These are phyloP conservation scores for Globisporangium okanoganense DNA, from an alignment of 352 stramenopile species.

Conservation along the genomic window DNA sequence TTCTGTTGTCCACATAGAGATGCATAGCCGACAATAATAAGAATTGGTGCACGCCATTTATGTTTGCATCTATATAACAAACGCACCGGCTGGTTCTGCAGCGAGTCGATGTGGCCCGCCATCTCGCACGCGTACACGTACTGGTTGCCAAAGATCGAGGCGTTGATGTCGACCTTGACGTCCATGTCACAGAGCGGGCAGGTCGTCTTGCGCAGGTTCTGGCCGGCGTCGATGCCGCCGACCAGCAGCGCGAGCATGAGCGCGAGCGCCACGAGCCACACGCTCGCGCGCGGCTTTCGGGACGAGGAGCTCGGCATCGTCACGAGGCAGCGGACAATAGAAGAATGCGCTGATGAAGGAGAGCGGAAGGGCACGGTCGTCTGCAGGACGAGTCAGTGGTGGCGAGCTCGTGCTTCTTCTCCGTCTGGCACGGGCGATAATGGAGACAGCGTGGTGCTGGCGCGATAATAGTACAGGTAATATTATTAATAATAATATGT, in stretches of 20 bases:
- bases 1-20: slow-evolving; percentile 15
- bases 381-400: too few species aligned
- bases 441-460: slow-evolving; percentile 1
- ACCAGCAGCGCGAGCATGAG: slow-evolving; percentile 24
- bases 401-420: not conserved
- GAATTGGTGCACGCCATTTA: slow-evolving; percentile 2
- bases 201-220: slow-evolving; percentile 53
- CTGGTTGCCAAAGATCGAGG: slow-evolving; percentile 66
- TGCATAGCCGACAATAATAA: not conserved
- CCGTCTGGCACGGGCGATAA: not conserved
- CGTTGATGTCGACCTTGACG: slow-evolving; percentile 44
- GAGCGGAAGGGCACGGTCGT: not conserved
- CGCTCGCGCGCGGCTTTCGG: not conserved
- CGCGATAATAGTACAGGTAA: too few species aligned
- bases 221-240: slow-evolving; percentile 21
- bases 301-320: slow-evolving; percentile 1
- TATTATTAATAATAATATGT: too few species aligned
- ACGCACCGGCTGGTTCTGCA: slow-evolving; percentile 72
- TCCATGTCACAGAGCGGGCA: slow-evolving; percentile 43
- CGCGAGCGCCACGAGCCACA: slow-evolving; percentile 18
- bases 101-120: slow-evolving; percentile 72
- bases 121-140: slow-evolving; percentile 82
- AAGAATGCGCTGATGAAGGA: not conserved
- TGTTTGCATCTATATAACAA: too few species aligned
- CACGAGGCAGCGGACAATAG: not conserved